A percentile compares a stretch with the other conserved stretches of the same genome.
Evolutionary conservation across 2,329 filamentous ascomycete genomes (phyloP).

Genomic region (Rhinocladiella mackenziei): DNA sequence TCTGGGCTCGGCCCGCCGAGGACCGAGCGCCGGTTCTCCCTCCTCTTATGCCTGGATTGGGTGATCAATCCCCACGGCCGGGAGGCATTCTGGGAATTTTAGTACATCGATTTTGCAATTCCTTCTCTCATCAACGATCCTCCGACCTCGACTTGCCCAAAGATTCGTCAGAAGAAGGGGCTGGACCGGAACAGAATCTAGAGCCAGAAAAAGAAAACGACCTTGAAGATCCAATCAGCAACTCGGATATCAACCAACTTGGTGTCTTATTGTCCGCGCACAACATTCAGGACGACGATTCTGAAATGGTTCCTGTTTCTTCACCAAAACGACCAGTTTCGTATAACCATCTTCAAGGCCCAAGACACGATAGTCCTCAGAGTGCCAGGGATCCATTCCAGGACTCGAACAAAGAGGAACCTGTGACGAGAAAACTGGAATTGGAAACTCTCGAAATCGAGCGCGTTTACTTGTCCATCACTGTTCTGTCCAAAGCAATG

Average conservation of each 20-base stretch:
- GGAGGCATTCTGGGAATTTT: slow-evolving; percentile 64
- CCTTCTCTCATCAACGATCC: slow-evolving; percentile 16
- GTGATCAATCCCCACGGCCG: slow-evolving; percentile 55
- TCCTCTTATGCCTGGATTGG: slow-evolving; percentile 31
- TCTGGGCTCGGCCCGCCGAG: slow-evolving; percentile 25
- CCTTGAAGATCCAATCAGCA: slow-evolving; percentile 2
- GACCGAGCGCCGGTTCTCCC: slow-evolving; percentile 21
- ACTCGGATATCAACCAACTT: slow-evolving; percentile 23
- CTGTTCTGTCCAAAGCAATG: slow-evolving; percentile 64
- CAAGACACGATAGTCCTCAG: slow-evolving; percentile 3
- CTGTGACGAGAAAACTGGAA: slow-evolving; percentile 55
- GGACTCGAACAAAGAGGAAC: slow-evolving; percentile 21
- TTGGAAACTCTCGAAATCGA: slow-evolving; percentile 73
- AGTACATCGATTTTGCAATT: slow-evolving; percentile 63
- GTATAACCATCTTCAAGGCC: slow-evolving; percentile 1
- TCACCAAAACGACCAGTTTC: slow-evolving; percentile 7
- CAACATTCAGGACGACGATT: slow-evolving; percentile 21
- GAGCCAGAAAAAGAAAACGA: slow-evolving; percentile 13
- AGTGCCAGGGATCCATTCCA: slow-evolving; percentile 13
- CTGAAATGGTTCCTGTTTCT: slow-evolving; percentile 6
- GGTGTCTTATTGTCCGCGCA: slow-evolving; percentile 24
- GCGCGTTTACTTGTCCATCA: slow-evolving; percentile 66
- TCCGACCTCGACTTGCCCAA: slow-evolving; percentile 4
- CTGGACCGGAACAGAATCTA: neutral
- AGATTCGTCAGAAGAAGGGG: slow-evolving; percentile 1